Evolutionary conservation across 2,329 filamentous ascomycete genomes (phyloP), one percentile per base, ranked within the genome.

Genomic region (Xylaria sp.): DNA sequence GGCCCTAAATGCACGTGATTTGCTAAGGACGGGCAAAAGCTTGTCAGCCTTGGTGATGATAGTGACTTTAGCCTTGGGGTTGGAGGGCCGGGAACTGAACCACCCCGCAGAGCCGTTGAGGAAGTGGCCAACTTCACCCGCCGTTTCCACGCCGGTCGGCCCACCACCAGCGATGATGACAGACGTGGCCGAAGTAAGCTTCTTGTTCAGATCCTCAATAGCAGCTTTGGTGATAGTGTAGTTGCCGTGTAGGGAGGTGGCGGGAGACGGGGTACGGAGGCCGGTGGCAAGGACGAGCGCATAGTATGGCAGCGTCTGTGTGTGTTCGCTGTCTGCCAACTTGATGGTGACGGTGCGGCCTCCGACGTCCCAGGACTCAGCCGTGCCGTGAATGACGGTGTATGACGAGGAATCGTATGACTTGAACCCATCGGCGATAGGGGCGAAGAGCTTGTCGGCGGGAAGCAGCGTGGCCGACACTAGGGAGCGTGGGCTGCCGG

Each of bases 181-280:
- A 7, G 42, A 47, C 42, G 42, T 47, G 17, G 42, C 42, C 42
- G 42, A 47, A 19, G 42, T 17, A 47, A 47, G 17, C 17, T 47
- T 47, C 17, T 19, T n/a, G 42, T 47, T 47, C 1, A 47, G 7
- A 3, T n/a, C n/a, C 5, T 5, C 42, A 47, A 47, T 47, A 17
- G 42, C 7, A 19, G 14, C 42, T 19, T 47, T 19, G 17, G 42
- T 47, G 17, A 19, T 5, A 19, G 42, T 47, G n/a, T 47, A 47
- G 42, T 47, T 47, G n/a, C 42, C 42, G 42, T 47, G 42, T 14
- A 47, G 42, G 42, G 42, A 47, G 42, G 42, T 47, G n/a, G 42
- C 42, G 42, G 42, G 42, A 9, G 42, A 47, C 8, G 42, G 42
- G 42, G 42, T 47, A 47, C 42, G 42, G 42, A 17, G n/a, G 17